phyloP scores from a whole-genome alignment of 768 basidiomycete species.

The Rickenella mellea region DNA sequence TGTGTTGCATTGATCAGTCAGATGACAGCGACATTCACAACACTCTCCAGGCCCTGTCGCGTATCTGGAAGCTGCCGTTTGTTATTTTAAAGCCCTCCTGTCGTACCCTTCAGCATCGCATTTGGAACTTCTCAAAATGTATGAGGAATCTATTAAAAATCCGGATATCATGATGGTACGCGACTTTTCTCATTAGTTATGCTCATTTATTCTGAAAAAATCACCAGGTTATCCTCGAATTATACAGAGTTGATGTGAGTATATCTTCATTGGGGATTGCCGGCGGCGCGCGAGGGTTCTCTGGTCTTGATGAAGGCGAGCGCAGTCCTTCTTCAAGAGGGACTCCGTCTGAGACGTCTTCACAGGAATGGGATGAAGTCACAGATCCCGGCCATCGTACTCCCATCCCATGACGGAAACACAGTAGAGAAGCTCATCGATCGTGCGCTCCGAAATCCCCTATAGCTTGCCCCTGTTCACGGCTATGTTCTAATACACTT shows the following conservation, averaged over 20 bases:
- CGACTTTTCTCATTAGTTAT: constrained; percentile 1
- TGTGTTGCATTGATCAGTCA: constrained; percentile 20
- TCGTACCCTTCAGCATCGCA: constrained; percentile 94
- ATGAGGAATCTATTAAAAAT: constrained; percentile 82
- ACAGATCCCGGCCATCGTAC: constrained; percentile 62
- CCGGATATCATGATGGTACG: constrained; percentile 71
- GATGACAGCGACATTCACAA: constrained; percentile 1
- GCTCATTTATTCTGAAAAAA: constrained; percentile 1
- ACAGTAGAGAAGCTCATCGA: constrained; percentile 5
- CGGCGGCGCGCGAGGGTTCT: constrained; percentile 17
- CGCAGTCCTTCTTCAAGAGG: constrained; percentile 51
- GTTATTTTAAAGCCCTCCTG: constrained; percentile 87
- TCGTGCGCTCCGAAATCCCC: constrained; percentile 16
- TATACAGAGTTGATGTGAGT: constrained; percentile 89
- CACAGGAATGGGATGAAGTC: constrained; percentile 85
- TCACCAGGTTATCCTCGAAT: constrained; percentile 60
- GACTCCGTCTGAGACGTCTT: constrained; percentile 79
- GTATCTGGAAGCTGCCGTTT: constrained; percentile 72
- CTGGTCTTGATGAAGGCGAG: constrained; percentile 42
- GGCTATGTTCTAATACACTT: constrained; percentile 54
- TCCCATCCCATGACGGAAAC: constrained; percentile 27
- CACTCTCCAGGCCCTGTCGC: constrained; percentile 55
- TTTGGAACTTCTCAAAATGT: constrained; percentile 91
- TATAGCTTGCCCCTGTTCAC: constrained; percentile 13
- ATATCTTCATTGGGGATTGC: constrained; percentile 30